Conservation (phyloP, 345 rosid genomes). For the Sapria himalayana region DNA sequence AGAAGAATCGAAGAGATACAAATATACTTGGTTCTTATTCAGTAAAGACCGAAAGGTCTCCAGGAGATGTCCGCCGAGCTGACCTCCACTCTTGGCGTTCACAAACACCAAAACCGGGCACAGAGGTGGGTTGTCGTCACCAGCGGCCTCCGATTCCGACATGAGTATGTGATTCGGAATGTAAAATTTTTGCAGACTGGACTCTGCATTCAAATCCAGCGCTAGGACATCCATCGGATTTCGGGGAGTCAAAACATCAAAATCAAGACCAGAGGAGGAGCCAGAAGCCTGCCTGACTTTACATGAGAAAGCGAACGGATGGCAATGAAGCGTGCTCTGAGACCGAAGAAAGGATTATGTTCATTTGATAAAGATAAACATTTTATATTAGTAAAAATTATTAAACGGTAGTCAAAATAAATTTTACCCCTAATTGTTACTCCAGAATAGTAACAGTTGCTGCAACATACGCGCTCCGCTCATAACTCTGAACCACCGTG, state of each 20-base stretch:
- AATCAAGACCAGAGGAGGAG: too few species aligned
- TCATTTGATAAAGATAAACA: too few species aligned
- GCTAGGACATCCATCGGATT: constrained; percentile 11
- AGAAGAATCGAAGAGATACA: not conserved
- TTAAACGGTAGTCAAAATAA: too few species aligned
- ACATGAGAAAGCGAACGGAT: too few species aligned
- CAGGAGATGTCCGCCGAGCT: constrained; percentile 64
- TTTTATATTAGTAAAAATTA: too few species aligned
- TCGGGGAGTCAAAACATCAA: not conserved
- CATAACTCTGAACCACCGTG: too few species aligned
- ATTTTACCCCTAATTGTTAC: too few species aligned
- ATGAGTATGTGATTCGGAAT: constrained; percentile 34
- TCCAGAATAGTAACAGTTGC: too few species aligned
- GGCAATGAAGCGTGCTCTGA: too few species aligned
- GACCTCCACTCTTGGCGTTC: constrained; percentile 85
- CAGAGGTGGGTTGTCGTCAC: constrained; percentile 13
- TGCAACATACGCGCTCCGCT: too few species aligned
- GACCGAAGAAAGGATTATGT: too few species aligned
- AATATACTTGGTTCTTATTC: constrained; percentile 32
- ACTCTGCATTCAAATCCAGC: constrained; percentile 13
- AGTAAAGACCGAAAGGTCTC: constrained; percentile 37
- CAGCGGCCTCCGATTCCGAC: constrained; percentile 16
- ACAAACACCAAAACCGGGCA: constrained; percentile 57
- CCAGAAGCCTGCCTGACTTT: too few species aligned
- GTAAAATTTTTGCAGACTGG: constrained; percentile 21